Conservation (phyloP, 352 stramenopile species). For the Saprolegnia parasitica region DNA sequence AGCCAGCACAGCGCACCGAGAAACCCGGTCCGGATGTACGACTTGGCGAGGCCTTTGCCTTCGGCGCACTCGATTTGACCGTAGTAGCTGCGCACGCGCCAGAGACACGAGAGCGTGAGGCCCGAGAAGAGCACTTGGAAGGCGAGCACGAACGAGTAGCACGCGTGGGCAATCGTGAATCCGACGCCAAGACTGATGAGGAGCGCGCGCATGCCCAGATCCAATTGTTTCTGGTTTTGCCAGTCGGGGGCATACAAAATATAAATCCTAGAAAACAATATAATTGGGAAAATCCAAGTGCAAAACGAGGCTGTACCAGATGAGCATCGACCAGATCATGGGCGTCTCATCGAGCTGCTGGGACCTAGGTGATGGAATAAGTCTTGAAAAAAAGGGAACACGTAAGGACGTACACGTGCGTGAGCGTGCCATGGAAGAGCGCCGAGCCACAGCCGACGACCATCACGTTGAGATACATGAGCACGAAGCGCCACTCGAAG, state of each 20-base stretch:
- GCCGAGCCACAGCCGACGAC: constrained; percentile 74
- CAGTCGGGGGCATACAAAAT: constrained; percentile 53
- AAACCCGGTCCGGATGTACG: constrained; percentile 56
- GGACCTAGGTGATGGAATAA: constrained; percentile 33
- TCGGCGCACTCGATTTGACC: constrained; percentile 47
- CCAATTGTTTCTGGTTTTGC: constrained; percentile 56
- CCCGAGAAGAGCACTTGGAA: constrained; percentile 76
- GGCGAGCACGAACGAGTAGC: constrained; percentile 70
- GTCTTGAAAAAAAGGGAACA: constrained; percentile 1
- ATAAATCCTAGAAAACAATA: constrained; percentile 48
- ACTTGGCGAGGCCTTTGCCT: constrained; percentile 51
- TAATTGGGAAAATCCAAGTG: not conserved
- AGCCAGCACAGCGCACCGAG: constrained; percentile 68
- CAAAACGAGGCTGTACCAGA: constrained; percentile 37
- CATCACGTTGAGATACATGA: constrained; percentile 70
- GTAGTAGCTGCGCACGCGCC: constrained; percentile 60
- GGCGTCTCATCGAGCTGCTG: constrained; percentile 83
- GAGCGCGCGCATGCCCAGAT: constrained; percentile 40
- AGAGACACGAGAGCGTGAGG: constrained; percentile 46
- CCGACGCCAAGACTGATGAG: constrained; percentile 52
- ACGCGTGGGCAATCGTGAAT: constrained; percentile 65
- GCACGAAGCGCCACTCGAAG: constrained; percentile 72
- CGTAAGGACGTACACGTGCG: constrained; percentile 46
- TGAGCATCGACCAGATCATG: constrained; percentile 79
- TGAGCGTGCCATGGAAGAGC: constrained; percentile 83